Percentiles rank a stretch among this genome's conserved stretches.
Conservation (phyloP, 305 asterid species). For the Monarda citriodora region DNA sequence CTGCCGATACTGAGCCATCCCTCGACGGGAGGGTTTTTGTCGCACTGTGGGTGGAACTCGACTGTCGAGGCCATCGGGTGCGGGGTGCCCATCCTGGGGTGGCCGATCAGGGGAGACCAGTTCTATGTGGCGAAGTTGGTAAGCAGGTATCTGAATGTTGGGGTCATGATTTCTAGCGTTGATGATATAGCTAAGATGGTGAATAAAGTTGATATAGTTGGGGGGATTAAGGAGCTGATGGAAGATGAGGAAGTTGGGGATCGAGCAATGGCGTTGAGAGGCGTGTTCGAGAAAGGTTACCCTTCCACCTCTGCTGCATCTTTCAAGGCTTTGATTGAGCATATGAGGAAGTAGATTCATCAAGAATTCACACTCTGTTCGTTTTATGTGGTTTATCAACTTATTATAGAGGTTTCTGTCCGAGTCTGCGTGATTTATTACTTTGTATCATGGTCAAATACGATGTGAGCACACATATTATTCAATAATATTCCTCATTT, state of each 20-base stretch:
- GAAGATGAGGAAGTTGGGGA: conserved; percentile 44
- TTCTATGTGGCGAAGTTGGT: conserved; percentile 52
- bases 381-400: too few species aligned
- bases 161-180: conserved; percentile 29
- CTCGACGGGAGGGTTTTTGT: conserved; percentile 57
- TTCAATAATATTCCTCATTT: too few species aligned
- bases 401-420: too few species aligned
- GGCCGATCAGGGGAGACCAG: conserved; percentile 91
- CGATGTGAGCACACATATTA: too few species aligned
- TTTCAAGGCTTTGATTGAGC: conserved; percentile 36
- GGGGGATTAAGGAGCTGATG: conserved; percentile 54
- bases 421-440: too few species aligned
- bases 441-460: too few species aligned
- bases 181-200: conserved; percentile 38
- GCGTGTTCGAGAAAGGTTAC: conserved; percentile 39
- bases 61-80: conserved; percentile 59
- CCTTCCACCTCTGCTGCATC: conserved; percentile 56
- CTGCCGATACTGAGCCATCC: conserved; percentile 58
- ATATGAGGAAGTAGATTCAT: conserved; percentile 27
- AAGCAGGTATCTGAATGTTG: conserved; percentile 41
- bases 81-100: conserved; percentile 63
- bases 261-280: conserved; percentile 32
- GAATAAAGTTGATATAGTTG: conserved; percentile 38
- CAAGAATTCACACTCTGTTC: too few species aligned
- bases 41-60: conserved; percentile 91